Percentiles rank a stretch among this genome's conserved stretches.
These are phyloP conservation scores for Pterulicium gracile DNA, from an alignment of 1,284 basidiomycete genomes.

Conservation along the genomic window DNA sequence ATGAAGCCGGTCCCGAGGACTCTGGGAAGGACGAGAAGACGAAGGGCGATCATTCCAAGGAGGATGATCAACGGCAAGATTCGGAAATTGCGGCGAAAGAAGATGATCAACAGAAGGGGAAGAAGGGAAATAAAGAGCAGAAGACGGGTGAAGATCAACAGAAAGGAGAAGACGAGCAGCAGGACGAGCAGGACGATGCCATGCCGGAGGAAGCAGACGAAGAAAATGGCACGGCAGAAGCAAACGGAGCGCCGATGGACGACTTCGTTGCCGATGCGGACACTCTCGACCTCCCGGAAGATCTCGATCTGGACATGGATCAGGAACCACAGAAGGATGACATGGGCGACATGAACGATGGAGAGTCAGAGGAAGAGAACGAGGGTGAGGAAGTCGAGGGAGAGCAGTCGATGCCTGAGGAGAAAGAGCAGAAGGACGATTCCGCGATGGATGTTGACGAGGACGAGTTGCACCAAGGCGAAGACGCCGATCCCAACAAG, in stretches of 20 bases:
- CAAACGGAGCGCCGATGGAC: conserved; percentile 10
- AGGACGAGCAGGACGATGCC: conserved; percentile 17
- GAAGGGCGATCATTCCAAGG: conserved; percentile 40
- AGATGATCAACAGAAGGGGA: conserved; percentile 27
- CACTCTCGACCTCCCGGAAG: conserved; percentile 8
- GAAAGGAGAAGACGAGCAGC: conserved; percentile 23
- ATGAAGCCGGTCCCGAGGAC: conserved; percentile 51
- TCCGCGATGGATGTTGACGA: conserved; percentile 16
- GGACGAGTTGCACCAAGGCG: conserved; percentile 28
- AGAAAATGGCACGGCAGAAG: conserved; percentile 20
- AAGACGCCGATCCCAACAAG: conserved; percentile 28
- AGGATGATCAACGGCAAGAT: conserved; percentile 31
- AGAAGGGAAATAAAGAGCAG: conserved; percentile 25
- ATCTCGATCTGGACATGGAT: conserved; percentile 14
- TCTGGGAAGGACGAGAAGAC: conserved; percentile 38
- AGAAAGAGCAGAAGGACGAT: conserved; percentile 16
- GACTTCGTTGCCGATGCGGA: conserved; percentile 1
- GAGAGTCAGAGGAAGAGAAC: conserved; percentile 11
- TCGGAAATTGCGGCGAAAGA: conserved; percentile 77
- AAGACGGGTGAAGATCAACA: conserved; percentile 22
- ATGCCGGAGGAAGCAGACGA: conserved; percentile 20
- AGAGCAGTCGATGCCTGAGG: conserved; percentile 14
- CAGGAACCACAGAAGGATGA: conserved; percentile 13
- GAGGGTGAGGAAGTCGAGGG: not conserved
- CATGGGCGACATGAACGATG: conserved; percentile 13